Percentiles rank a stretch among this genome's conserved stretches.
These are phyloP conservation scores for Alisma plantagoaquatica DNA, from an alignment of 106 monocot genomes.

Conservation along the genomic window DNA sequence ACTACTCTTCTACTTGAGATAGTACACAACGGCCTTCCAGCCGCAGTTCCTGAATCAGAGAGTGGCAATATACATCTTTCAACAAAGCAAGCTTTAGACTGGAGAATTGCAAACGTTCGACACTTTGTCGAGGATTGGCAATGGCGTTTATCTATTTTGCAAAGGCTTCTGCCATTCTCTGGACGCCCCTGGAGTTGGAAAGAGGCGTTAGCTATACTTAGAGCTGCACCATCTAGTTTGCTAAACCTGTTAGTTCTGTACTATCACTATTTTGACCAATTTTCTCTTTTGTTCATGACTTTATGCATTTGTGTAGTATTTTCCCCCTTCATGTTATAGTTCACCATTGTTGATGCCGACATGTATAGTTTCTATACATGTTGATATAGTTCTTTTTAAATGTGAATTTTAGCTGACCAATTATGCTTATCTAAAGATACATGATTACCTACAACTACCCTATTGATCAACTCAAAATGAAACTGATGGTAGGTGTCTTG, in stretches of 20 bases:
- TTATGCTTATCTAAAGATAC: no score
- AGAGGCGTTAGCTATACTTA: constrained; percentile 73
- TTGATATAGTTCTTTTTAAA: no score
- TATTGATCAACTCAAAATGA: no score
- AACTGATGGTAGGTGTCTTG: no score
- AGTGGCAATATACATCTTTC: constrained; percentile 21
- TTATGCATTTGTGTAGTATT: no score
- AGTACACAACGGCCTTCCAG: constrained; percentile 47
- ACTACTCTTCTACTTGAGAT: constrained; percentile 48
- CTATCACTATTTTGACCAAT: neutral
- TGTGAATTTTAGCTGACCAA: no score
- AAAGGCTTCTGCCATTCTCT: constrained; percentile 62
- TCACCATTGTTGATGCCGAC: no score
- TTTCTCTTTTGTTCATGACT: constrained; percentile 1
- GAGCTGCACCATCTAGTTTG: constrained; percentile 81
- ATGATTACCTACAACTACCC: no score
- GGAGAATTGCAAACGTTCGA: constrained; percentile 60
- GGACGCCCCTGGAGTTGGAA: constrained; percentile 67
- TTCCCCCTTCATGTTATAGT: no score
- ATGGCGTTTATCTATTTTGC: constrained; percentile 88
- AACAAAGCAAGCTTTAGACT: constrained; percentile 65
- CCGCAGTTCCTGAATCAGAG: constrained; percentile 25
- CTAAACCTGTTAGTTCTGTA: constrained; percentile 69
- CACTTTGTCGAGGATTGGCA: constrained; percentile 68
- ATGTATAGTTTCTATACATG: no score